Base-by-base conservation (phyloP, 805 yeast genomes). In the Wickerhamomyces hampshirensis region DNA sequence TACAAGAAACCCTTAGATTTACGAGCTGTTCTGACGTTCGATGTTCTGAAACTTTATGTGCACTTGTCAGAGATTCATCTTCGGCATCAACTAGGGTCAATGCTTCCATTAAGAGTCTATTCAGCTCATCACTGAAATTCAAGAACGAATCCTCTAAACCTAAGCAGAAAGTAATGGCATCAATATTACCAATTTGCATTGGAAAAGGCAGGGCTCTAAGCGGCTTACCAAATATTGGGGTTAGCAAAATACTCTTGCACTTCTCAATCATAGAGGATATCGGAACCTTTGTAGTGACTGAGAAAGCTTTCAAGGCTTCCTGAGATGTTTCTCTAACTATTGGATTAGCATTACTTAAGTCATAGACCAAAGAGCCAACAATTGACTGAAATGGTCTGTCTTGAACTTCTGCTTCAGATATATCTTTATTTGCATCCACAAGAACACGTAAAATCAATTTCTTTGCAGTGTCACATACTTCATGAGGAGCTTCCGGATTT, bases 181-280 rank as follows among this genome's bases (percentile, higher is more conserved):
- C 98, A 43, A 93, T 89, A 57, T 93, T 89, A 26, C 98, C 98
- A 38, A 93, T 93, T 62, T 94, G 98, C 96, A 91, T 93, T 5
- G 96, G 93, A 64, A 94, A 93, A 0, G 99, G 98, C 43, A 93
- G 68, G 0, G 99, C 99, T 44, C 99, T 71, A 39, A 93, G 63
- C 0, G 99, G 99, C 55, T 93, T 93, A 4, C 96, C 96, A 66
- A 93, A 94, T 16, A 93, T 93, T 6, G 99, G 98, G 1, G 94
- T 84, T 31, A 93, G 63, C 19, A 94, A 65, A 18, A 89, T 76
- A 32, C 77, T 80, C 50, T 88, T 86, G 35, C 94, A 89, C 14
- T 91, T 89, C 5, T 79, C 75, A 59, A 94, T 79, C 49, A 94
- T 73, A 1, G 79, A 74, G 1, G 91, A 73, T 30, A 86, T 69